phyloP scores from a whole-genome alignment of 306 rosid genomes.

The Phaseolus lunatus region DNA sequence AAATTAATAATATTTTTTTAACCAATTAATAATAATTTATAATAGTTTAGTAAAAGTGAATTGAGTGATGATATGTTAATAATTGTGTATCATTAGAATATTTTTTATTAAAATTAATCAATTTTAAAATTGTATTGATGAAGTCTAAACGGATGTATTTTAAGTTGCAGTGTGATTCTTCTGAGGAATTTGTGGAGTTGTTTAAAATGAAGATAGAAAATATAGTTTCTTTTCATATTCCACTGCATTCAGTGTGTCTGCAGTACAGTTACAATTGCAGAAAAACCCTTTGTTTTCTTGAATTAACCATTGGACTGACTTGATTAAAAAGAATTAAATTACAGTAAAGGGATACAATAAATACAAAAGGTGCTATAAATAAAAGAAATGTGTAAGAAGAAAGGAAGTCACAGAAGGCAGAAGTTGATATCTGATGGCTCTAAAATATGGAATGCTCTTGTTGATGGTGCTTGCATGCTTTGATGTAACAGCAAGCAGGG shows the following conservation, averaged over 20 bases:
- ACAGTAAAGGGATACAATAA: neutral
- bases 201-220: neutral
- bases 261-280: neutral
- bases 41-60: neutral
- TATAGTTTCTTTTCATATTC: neutral
- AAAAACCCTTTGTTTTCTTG: neutral
- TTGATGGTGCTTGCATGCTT: constrained; percentile 21
- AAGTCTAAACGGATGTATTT: too few relatives aligned
- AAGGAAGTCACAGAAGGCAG: neutral
- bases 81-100: too few relatives aligned
- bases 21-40: too few relatives aligned
- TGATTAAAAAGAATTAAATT: neutral
- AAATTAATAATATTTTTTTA: too few relatives aligned
- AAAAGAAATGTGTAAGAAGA: neutral
- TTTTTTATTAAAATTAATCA: too few relatives aligned
- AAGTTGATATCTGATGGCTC: constrained; percentile 1
- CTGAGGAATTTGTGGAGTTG: neutral
- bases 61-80: too few relatives aligned
- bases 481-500: constrained; percentile 29
- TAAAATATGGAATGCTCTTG: constrained; percentile 6
- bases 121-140: too few relatives aligned
- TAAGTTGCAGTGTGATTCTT: too few relatives aligned
- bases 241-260: neutral
- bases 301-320: neutral
- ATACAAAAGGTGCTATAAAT: neutral